phyloP scores from a whole-genome alignment of 1,284 basidiomycete species.

The Moesziomyces globuligerus region DNA sequence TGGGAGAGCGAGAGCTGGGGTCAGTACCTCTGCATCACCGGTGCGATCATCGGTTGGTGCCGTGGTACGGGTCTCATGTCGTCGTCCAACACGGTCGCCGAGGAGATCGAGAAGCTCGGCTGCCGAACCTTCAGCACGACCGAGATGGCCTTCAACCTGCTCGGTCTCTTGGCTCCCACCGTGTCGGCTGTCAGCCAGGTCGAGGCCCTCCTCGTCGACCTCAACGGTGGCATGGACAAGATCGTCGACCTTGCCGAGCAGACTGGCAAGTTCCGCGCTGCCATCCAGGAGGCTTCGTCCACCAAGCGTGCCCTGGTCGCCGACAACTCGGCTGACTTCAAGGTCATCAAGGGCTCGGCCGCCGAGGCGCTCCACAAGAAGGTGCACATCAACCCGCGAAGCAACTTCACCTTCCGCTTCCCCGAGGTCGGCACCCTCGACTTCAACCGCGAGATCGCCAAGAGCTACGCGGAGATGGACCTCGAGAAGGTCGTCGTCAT shows the following conservation, averaged over 20 bases:
- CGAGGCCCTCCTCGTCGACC: conserved; percentile 93
- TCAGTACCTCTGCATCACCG: conserved; percentile 96
- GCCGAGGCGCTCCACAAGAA: conserved; percentile 93
- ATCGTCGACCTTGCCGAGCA: conserved; percentile 60
- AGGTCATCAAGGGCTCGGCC: conserved; percentile 86
- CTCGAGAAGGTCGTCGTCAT: conserved; percentile 94
- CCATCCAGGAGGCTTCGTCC: conserved; percentile 81
- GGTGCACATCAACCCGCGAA: conserved; percentile 90
- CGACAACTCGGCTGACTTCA: conserved; percentile 95
- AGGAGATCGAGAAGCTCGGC: conserved; percentile 91
- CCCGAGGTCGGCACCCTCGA: conserved; percentile 75
- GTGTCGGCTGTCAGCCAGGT: conserved; percentile 99
- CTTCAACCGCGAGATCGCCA: conserved; percentile 74
- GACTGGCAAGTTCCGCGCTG: conserved; percentile 75
- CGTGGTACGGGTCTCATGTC: conserved; percentile 95
- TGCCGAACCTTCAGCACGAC: conserved; percentile 98
- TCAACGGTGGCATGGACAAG: conserved; percentile 78
- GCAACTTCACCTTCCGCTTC: conserved; percentile 96
- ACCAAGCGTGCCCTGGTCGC: conserved; percentile 90
- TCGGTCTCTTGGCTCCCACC: conserved; percentile 97
- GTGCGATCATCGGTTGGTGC: conserved; percentile 92
- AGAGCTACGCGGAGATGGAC: conserved; percentile 73
- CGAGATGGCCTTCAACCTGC: conserved; percentile 99
- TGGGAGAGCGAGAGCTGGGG: conserved; percentile 97
- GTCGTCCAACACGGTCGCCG: conserved; percentile 92